Evolutionary conservation across 768 basidiomycete species (phyloP).

Genomic region (Mycena vitilis): DNA sequence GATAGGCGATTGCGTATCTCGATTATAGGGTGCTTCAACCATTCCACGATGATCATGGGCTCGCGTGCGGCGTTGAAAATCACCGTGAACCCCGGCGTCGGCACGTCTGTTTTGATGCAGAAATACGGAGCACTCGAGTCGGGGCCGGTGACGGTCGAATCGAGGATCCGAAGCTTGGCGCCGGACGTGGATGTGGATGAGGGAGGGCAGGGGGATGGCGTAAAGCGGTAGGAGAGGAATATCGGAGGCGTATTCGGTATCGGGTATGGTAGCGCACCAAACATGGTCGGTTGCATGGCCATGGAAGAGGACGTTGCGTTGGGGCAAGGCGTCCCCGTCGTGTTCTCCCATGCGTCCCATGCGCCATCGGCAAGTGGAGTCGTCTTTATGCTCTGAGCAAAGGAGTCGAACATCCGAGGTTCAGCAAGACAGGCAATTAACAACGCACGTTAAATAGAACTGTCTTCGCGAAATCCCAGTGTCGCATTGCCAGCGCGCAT

Average conservation of each 20-base stretch:
- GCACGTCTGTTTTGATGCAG: constrained; percentile 52
- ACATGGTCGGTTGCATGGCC: constrained; percentile 25
- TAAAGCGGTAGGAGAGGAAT: constrained; percentile 55
- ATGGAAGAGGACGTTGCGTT: constrained; percentile 7
- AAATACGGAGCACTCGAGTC: constrained; percentile 51
- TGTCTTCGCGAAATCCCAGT: too few relatives aligned
- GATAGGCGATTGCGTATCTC: constrained; percentile 51
- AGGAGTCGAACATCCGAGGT: constrained; percentile 29
- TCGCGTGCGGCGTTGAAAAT: constrained; percentile 42
- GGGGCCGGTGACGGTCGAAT: constrained; percentile 58
- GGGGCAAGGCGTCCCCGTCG: constrained; percentile 15
- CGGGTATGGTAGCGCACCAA: constrained; percentile 30
- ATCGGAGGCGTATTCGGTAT: constrained; percentile 21
- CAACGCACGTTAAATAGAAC: background rate
- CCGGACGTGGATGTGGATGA: constrained; percentile 49
- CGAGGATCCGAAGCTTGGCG: constrained; percentile 43
- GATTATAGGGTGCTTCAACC: constrained; percentile 54
- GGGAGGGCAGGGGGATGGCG: too few relatives aligned
- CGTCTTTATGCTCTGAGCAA: background rate
- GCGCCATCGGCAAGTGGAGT: constrained; percentile 1
- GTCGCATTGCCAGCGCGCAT: constrained; percentile 10
- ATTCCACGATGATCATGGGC: constrained; percentile 57
- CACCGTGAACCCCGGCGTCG: constrained; percentile 38
- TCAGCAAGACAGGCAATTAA: constrained; percentile 15
- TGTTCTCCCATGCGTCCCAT: constrained; percentile 4